Conservation (phyloP, 108 stramenopile species). For the Pelagomonas calceolata region DNA sequence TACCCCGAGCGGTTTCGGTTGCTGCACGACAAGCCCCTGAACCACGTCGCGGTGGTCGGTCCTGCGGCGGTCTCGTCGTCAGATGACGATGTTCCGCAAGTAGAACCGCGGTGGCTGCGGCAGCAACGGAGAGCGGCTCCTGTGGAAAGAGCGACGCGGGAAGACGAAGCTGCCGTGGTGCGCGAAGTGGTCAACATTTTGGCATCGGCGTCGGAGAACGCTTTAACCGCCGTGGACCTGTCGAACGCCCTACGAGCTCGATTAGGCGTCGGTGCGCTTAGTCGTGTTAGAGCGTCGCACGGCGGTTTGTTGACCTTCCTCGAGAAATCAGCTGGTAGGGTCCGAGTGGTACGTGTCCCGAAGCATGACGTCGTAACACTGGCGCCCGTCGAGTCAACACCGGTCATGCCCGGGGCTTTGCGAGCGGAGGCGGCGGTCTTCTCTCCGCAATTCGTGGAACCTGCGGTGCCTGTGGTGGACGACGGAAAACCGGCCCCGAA, state of each 20-base stretch:
- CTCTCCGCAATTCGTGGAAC: not conserved
- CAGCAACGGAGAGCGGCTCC: too few species aligned
- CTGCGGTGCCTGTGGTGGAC: not conserved
- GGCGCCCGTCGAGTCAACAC: too few species aligned
- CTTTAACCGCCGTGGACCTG: conserved; percentile 15
- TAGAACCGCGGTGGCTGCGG: too few species aligned
- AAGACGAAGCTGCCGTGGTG: not conserved
- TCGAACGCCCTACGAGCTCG: conserved; percentile 18
- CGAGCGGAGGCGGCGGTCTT: not conserved
- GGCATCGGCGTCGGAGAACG: not conserved
- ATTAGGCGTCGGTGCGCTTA: conserved; percentile 12
- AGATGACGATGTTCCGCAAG: too few species aligned
- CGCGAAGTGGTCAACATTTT: not conserved
- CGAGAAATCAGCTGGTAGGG: not conserved
- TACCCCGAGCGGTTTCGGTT: not conserved
- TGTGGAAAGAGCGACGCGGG: not conserved
- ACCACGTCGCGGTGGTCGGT: not conserved
- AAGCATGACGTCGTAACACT: conserved; percentile 17
- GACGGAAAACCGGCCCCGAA: not conserved
- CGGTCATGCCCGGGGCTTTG: not conserved
- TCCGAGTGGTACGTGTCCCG: conserved; percentile 16
- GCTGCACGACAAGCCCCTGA: not conserved
- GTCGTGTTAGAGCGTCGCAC: not conserved
- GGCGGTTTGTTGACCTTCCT: conserved; percentile 19
- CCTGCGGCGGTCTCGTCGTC: too few species aligned